phyloP scores from a whole-genome alignment of 345 rosid genomes.

The Rubroshorea leprosula region DNA sequence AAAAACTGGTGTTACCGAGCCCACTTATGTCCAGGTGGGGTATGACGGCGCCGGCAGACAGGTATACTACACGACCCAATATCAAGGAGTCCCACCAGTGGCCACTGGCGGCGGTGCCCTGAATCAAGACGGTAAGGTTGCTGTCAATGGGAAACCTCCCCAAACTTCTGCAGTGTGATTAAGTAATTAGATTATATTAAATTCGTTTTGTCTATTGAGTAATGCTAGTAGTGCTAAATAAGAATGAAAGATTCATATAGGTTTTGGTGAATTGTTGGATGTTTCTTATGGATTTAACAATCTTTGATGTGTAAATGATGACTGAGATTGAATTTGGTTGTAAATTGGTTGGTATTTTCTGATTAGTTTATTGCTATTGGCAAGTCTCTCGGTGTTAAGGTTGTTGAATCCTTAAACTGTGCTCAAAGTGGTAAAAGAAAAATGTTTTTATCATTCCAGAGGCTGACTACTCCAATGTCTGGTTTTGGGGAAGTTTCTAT shows the following conservation, averaged over 20 bases:
- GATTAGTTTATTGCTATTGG: constrained; percentile 7
- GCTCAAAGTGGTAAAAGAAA: background rate
- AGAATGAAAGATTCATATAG: constrained; percentile 13
- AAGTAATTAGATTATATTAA: background rate
- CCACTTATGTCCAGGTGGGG: constrained; percentile 34
- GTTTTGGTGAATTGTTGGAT: constrained; percentile 13
- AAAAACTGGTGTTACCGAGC: constrained; percentile 25
- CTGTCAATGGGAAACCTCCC: constrained; percentile 22
- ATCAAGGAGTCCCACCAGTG: constrained; percentile 22
- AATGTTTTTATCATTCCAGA: background rate
- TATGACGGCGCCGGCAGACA: constrained; percentile 51
- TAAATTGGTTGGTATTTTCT: background rate
- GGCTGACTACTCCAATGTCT: constrained; percentile 1
- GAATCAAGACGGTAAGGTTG: constrained; percentile 45
- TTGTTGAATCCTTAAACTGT: constrained; percentile 5
- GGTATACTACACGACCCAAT: constrained; percentile 38
- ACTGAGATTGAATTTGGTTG: background rate
- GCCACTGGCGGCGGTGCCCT: constrained; percentile 20
- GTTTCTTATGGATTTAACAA: constrained; percentile 1
- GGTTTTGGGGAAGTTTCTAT: background rate
- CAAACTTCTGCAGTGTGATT: constrained; percentile 27
- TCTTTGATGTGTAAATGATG: constrained; percentile 3
- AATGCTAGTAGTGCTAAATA: constrained; percentile 1
- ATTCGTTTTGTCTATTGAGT: constrained; percentile 11
- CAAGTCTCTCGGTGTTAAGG: background rate